phyloP scores from a whole-genome alignment of 169 alveolate genomes.

The Plasmodium adleri region DNA sequence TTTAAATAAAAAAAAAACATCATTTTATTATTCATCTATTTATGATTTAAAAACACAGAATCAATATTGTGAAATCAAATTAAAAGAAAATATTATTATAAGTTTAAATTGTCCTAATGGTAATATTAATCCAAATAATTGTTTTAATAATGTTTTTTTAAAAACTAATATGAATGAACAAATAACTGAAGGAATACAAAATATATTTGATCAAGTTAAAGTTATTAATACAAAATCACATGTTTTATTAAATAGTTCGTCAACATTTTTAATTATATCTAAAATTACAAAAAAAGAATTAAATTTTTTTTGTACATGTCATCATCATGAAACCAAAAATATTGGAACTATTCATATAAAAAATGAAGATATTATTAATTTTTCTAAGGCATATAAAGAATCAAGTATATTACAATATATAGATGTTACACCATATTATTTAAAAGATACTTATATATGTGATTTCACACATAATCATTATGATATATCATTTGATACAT shows the following conservation, averaged over 20 bases:
- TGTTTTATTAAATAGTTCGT: conserved; percentile 23
- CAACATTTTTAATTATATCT: conserved; percentile 53
- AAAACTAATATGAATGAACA: conserved; percentile 50
- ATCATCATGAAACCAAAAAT: conserved; percentile 34
- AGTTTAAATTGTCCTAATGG: conserved; percentile 71
- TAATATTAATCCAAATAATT: conserved; percentile 48
- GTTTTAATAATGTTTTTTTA: conserved; percentile 49
- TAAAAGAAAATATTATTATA: conserved; percentile 46
- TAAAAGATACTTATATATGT: conserved; percentile 45
- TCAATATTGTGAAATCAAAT: conserved; percentile 32
- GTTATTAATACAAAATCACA: conserved; percentile 10
- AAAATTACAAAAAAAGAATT: conserved; percentile 36
- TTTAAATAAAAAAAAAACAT: neutral
- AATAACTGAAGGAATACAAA: conserved; percentile 41
- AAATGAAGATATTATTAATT: neutral
- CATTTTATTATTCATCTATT: conserved; percentile 17
- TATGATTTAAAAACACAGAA: conserved; percentile 6
- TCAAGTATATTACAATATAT: neutral
- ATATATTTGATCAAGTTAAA: conserved; percentile 31
- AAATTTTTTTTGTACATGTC: conserved; percentile 65
- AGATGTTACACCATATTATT: conserved; percentile 47
- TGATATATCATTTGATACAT: neutral
- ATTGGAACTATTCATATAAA: conserved; percentile 38
- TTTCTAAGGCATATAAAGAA: neutral
- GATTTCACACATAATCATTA: conserved; percentile 38